Evolutionary conservation across 768 basidiomycete genomes (phyloP).

Genomic region (Mycena vitilis): DNA sequence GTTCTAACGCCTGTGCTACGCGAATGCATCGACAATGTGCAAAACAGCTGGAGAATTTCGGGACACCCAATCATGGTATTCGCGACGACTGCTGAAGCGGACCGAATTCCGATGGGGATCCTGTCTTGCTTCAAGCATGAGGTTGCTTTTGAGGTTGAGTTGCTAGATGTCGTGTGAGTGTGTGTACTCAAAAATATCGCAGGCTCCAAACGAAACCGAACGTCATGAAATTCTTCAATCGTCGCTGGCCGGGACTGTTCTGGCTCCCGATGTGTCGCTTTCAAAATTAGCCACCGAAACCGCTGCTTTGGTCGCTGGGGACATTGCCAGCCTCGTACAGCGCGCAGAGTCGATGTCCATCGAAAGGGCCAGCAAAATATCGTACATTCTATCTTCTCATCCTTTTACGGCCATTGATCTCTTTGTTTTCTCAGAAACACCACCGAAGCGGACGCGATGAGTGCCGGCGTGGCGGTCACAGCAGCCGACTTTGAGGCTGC

Average conservation of each 20-base stretch:
- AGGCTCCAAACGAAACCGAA: conserved; percentile 88
- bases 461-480: conserved; percentile 57
- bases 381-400: conserved; percentile 43
- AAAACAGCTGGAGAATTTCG: conserved; percentile 65
- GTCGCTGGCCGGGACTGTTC: conserved; percentile 50
- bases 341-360: conserved; percentile 69
- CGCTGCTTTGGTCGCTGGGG: conserved; percentile 88
- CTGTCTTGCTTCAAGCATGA: conserved; percentile 88
- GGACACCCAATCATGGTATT: conserved; percentile 82
- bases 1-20: conserved; percentile 66
- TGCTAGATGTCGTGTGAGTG: neutral
- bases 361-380: conserved; percentile 52
- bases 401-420: conserved; percentile 2
- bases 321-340: conserved; percentile 76
- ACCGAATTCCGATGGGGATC: conserved; percentile 71
- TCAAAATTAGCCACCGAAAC: conserved; percentile 82
- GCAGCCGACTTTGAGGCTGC: conserved; percentile 79
- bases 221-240: conserved; percentile 69
- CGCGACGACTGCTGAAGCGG: conserved; percentile 76
- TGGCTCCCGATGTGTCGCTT: conserved; percentile 87
- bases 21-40: conserved; percentile 71
- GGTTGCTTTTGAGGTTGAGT: conserved; percentile 74
- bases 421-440: conserved; percentile 35
- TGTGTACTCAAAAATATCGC: neutral
- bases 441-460: conserved; percentile 42